Percentiles rank a stretch among this genome's conserved stretches.
These are phyloP conservation scores for Evansstolkia leycettana DNA, from an alignment of 495 filamentous ascomycete species.

Conservation along the genomic window DNA sequence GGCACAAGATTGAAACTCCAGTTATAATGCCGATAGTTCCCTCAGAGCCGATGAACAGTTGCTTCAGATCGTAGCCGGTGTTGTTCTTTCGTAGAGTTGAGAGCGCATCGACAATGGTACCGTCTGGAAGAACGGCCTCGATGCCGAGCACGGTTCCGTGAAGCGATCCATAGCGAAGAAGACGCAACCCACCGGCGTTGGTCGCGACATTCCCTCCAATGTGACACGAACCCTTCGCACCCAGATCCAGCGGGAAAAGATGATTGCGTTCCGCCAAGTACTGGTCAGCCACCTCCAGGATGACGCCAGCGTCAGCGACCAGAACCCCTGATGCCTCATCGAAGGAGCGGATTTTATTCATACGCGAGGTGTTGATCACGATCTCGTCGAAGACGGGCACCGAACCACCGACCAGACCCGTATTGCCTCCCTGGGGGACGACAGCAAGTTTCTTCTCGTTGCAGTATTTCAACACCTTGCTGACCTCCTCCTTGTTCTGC, in stretches of 20 bases:
- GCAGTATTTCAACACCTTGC: constrained; percentile 82
- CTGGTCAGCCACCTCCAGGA: constrained; percentile 77
- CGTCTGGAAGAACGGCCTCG: constrained; percentile 86
- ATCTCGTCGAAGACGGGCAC: constrained; percentile 98
- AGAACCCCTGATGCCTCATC: constrained; percentile 86
- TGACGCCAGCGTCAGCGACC: constrained; percentile 80
- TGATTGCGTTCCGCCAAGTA: constrained; percentile 67
- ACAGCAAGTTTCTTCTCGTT: constrained; percentile 84
- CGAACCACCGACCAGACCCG: constrained; percentile 86
- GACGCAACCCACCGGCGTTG: constrained; percentile 82
- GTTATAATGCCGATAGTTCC: constrained; percentile 94
- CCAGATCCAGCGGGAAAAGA: constrained; percentile 90
- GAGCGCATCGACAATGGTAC: constrained; percentile 81
- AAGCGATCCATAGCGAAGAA: constrained; percentile 85
- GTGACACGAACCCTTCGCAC: constrained; percentile 94
- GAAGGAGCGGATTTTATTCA: constrained; percentile 85
- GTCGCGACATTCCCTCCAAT: constrained; percentile 97
- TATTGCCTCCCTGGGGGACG: constrained; percentile 96
- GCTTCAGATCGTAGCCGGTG: constrained; percentile 94
- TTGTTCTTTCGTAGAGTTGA: constrained; percentile 91
- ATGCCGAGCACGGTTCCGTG: constrained; percentile 88
- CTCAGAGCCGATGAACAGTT: constrained; percentile 90
- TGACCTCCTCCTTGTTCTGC: constrained; percentile 67
- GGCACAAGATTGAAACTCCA: constrained; percentile 76
- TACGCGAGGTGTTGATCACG: constrained; percentile 73